phyloP scores from a whole-genome alignment of 306 rosid species.

The Abrus pulchellus region DNA sequence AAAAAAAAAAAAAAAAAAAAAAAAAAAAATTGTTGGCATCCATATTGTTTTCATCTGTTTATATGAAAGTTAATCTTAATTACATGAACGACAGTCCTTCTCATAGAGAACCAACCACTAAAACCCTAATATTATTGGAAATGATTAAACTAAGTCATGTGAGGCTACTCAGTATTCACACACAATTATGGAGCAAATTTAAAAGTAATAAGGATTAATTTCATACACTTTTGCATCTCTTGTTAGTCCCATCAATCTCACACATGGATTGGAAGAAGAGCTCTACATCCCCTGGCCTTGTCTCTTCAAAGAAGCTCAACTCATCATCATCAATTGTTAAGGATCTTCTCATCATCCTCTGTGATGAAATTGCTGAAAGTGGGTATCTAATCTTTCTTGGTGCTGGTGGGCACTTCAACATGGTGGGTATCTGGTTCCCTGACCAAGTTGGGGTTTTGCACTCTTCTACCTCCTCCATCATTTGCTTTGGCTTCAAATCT shows the following conservation, averaged over 20 bases:
- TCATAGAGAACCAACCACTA: not conserved
- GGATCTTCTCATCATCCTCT: not conserved
- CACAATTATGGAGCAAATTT: not conserved
- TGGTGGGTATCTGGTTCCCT: constrained; percentile 38
- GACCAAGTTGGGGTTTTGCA: constrained; percentile 60
- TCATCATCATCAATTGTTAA: not conserved
- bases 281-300: not conserved
- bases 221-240: not conserved
- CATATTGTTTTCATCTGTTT: not conserved
- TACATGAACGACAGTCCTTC: not conserved
- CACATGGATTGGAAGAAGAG: constrained; percentile 20
- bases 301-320: not conserved
- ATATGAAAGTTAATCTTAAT: not conserved
- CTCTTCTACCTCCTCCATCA: constrained; percentile 4
- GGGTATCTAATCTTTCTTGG: constrained; percentile 38
- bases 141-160: not conserved
- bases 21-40: not conserved
- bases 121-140: not conserved
- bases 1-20: too few species aligned
- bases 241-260: not conserved
- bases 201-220: not conserved
- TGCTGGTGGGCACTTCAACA: constrained; percentile 55
- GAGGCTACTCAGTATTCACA: not conserved
- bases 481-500: constrained; percentile 8
- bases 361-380: not conserved